A percentile compares a stretch with the other conserved stretches of the same genome.
These are phyloP conservation scores for Musa itinerans DNA, from an alignment of 176 grass and related monocot genomes.

Conservation along the genomic window DNA sequence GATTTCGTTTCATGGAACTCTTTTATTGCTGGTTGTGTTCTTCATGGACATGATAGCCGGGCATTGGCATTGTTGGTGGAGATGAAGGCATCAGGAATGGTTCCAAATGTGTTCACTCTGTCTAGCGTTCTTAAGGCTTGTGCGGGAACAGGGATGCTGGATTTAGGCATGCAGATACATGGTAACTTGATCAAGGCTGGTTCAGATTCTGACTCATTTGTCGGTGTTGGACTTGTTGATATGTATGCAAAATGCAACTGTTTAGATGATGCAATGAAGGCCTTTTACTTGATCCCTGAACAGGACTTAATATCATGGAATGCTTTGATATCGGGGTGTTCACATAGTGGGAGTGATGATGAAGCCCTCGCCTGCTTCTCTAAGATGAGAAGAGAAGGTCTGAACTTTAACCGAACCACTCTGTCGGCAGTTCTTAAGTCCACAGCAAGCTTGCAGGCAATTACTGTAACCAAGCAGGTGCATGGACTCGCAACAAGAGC, in stretches of 20 bases:
- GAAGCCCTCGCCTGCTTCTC: slow-evolving; percentile 44
- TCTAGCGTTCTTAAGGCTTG: slow-evolving; percentile 74
- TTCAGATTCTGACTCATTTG: slow-evolving; percentile 47
- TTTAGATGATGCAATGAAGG: slow-evolving; percentile 46
- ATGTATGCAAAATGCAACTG: slow-evolving; percentile 45
- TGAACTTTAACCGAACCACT: slow-evolving; percentile 53
- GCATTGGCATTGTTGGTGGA: slow-evolving; percentile 47
- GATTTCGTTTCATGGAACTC: slow-evolving; percentile 86
- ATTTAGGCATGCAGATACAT: slow-evolving; percentile 75
- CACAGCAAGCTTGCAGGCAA: slow-evolving; percentile 44
- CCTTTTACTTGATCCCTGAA: slow-evolving; percentile 44
- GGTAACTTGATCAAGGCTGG: slow-evolving; percentile 61
- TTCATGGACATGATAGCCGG: slow-evolving; percentile 47
- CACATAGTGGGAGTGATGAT: slow-evolving; percentile 39
- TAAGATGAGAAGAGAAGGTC: slow-evolving; percentile 52
- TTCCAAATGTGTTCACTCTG: slow-evolving; percentile 58
- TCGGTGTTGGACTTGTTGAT: slow-evolving; percentile 68
- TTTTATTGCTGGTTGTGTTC: slow-evolving; percentile 65
- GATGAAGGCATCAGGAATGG: slow-evolving; percentile 50
- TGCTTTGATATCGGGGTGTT: slow-evolving; percentile 66
- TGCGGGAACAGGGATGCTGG: slow-evolving; percentile 36
- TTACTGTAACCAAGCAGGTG: slow-evolving; percentile 31
- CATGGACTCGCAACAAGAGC: slow-evolving; percentile 61
- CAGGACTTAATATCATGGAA: slow-evolving; percentile 61
- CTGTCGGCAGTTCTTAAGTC: slow-evolving; percentile 79